Evolutionary conservation across 140 eudicot species (phyloP), one percentile per base, ranked within the genome.

Genomic region (Oenanthe javanica): DNA sequence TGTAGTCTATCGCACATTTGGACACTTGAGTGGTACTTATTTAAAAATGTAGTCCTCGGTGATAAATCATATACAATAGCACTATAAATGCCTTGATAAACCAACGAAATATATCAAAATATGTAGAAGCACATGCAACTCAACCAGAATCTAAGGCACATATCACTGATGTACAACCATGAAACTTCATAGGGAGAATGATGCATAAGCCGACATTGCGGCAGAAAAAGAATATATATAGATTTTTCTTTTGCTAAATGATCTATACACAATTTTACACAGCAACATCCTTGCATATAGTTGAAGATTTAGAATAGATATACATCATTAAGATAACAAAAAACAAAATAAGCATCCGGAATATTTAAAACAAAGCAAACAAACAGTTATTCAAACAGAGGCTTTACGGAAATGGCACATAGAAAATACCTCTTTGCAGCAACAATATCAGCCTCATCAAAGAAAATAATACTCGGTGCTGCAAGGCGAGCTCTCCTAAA

Each of bases 401-500:
- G 51, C 23, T 13, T 63, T 46, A 27, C 6, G n/a, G 5, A 79
- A 36, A 71, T 69, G 23, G 76, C 54, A 73, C 36, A 59, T n/a
- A n/a, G 69, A 66, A 40, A 43, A 78, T 83, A 87, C 99, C 97
- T 86, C 86, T 87, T 90, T 18, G 93, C 88, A 75, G 91, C 99
- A 90, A 94, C 81, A 49, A 83, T 90, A 81, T 94, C 99, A 69
- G 92, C 99, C 84, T 94, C 99, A 74, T 94, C 99, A 81, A 94
- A 94, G 83, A 94, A 94, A 84, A 94, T 85, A 52, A 94, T 90
- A 89, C 97, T 94, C 57, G 99, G 99, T 9, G 99, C 97, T 72
- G 96, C 99, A 85, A 94, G 97, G 79, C 95, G 93, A 72, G 99
- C 99, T 85, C 92, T 89, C 52, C 93, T 89, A 80, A 94, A 94